Conservation (phyloP, 2,329 filamentous ascomycete genomes). For the Colletotrichum sp. region DNA sequence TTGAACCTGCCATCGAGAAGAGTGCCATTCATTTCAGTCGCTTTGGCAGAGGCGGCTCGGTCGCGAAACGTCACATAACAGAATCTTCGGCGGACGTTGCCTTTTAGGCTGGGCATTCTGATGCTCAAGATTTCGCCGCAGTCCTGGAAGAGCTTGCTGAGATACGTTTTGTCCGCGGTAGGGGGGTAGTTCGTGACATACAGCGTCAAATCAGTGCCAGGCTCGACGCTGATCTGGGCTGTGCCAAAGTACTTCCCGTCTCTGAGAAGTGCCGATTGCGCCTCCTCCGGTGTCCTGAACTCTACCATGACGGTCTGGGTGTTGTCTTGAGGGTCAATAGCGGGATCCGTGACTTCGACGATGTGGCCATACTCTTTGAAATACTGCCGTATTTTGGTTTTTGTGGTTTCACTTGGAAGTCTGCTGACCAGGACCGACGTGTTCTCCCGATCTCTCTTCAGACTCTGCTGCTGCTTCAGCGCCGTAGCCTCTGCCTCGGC, state of each 20-base stretch:
- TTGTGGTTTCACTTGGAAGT: slow-evolving; percentile 71
- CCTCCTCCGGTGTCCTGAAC: slow-evolving; percentile 82
- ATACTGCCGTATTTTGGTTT: slow-evolving; percentile 82
- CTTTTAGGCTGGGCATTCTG: slow-evolving; percentile 90
- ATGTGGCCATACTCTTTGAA: slow-evolving; percentile 91
- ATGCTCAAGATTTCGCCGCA: slow-evolving; percentile 86
- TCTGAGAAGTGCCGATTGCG: slow-evolving; percentile 78
- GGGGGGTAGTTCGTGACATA: slow-evolving; percentile 92
- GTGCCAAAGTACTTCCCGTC: slow-evolving; percentile 82
- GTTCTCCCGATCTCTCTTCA: slow-evolving; percentile 88
- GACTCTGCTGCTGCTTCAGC: slow-evolving; percentile 36
- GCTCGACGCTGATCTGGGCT: slow-evolving; percentile 73
- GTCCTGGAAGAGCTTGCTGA: slow-evolving; percentile 71
- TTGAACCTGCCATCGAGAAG: slow-evolving; percentile 71
- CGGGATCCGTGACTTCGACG: slow-evolving; percentile 73
- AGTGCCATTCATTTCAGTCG: slow-evolving; percentile 75
- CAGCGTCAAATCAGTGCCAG: slow-evolving; percentile 80
- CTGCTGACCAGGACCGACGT: slow-evolving; percentile 83
- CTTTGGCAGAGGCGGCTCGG: slow-evolving; percentile 69
- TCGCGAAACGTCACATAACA: slow-evolving; percentile 93
- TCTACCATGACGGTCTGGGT: slow-evolving; percentile 80
- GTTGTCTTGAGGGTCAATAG: slow-evolving; percentile 41
- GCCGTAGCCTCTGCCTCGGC: slow-evolving; percentile 34
- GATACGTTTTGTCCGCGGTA: slow-evolving; percentile 72
- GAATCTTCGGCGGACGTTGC: slow-evolving; percentile 86